Percentiles rank a stretch among this genome's conserved stretches.
Evolutionary conservation across 345 rosid genomes (phyloP).

Genomic region (Lepidium sativum): DNA sequence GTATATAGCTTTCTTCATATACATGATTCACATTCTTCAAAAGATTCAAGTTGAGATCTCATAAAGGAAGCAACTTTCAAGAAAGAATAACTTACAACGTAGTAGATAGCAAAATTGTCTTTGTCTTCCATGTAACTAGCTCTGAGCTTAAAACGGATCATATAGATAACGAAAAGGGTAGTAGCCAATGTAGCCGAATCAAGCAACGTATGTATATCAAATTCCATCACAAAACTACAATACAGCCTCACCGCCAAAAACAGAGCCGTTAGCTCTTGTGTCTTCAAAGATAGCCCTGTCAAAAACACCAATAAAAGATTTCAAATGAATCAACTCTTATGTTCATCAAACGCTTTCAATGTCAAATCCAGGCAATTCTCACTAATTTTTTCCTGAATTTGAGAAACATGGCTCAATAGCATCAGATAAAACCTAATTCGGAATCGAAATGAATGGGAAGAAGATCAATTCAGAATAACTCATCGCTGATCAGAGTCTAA

Average conservation of each 20-base stretch:
- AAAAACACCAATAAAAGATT: background rate
- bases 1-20: background rate
- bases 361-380: background rate
- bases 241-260: constrained; percentile 77
- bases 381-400: no score
- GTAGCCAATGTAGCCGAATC: constrained; percentile 72
- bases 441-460: background rate
- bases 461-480: background rate
- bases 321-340: background rate
- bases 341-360: background rate
- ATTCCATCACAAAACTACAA: constrained; percentile 92
- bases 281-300: constrained; percentile 73
- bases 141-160: constrained; percentile 73
- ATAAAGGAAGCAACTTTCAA: no score
- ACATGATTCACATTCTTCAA: no score
- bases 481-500: background rate
- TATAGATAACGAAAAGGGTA: constrained; percentile 83
- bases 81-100: constrained; percentile 68
- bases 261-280: constrained; percentile 82
- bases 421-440: background rate
- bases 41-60: no score
- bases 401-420: background rate
- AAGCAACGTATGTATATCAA: constrained; percentile 77
- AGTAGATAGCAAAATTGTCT: constrained; percentile 74
- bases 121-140: constrained; percentile 86